These are phyloP conservation scores for Serendipita vermifera DNA, from an alignment of 768 basidiomycete species.

Conservation along the genomic window DNA sequence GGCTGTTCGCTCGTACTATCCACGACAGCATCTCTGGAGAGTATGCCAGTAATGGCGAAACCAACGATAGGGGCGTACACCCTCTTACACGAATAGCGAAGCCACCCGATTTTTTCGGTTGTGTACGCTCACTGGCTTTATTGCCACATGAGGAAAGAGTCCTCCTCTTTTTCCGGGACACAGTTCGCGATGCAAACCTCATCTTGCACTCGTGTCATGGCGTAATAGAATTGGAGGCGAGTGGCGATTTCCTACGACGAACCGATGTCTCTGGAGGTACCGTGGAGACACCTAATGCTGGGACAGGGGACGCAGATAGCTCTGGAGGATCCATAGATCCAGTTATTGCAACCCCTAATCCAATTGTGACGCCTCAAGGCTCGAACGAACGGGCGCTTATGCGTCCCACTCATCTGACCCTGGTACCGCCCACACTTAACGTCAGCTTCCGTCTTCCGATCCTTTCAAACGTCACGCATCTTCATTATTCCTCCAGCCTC, in stretches of 20 bases:
- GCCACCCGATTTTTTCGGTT: background rate
- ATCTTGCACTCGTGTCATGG: background rate
- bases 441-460: constrained; percentile 1
- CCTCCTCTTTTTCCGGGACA: constrained; percentile 4
- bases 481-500: background rate
- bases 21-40: too few relatives aligned
- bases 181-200: background rate
- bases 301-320: background rate
- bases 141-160: constrained; percentile 1
- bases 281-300: background rate
- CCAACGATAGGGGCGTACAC: too few relatives aligned
- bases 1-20: background rate
- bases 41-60: too few relatives aligned
- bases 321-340: background rate
- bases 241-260: constrained; percentile 1
- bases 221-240: constrained; percentile 1
- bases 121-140: background rate
- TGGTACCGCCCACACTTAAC: constrained; percentile 7
- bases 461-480: constrained; percentile 2
- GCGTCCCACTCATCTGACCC: background rate
- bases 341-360: background rate
- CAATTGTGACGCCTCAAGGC: background rate
- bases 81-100: background rate
- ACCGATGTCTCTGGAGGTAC: background rate
- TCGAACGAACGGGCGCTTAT: background rate